Percentiles rank a stretch among this genome's conserved stretches.
Conservation (phyloP, 2,329 filamentous ascomycete genomes). For the Rhinocladiella similis region DNA sequence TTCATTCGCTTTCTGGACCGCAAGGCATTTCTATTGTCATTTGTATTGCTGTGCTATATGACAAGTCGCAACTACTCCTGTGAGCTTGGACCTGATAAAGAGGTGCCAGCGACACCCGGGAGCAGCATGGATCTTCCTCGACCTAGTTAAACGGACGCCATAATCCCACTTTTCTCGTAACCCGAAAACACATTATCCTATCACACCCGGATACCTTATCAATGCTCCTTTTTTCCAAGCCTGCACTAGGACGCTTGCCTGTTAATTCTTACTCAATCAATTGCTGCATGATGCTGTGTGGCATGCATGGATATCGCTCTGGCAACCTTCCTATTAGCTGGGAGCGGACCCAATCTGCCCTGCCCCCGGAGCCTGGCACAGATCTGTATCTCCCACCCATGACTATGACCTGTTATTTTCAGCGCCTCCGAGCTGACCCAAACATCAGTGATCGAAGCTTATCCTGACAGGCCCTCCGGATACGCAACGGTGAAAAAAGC, state of each 20-base stretch:
- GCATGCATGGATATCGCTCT: constrained; percentile 5
- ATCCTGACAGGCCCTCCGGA: constrained; percentile 10
- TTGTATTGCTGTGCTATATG: constrained; percentile 1
- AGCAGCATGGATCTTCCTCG: background rate
- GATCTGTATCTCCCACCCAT: constrained; percentile 13
- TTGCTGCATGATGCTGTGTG: constrained; percentile 11
- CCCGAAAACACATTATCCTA: constrained; percentile 3
- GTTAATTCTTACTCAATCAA: constrained; percentile 28
- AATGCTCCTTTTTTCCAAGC: constrained; percentile 6
- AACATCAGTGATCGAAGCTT: constrained; percentile 9
- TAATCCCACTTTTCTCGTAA: constrained; percentile 7
- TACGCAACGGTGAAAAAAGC: constrained; percentile 6
- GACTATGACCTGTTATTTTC: background rate
- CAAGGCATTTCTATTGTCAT: background rate
- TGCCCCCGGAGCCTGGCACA: background rate
- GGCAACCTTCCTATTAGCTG: constrained; percentile 8
- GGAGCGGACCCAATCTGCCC: constrained; percentile 5
- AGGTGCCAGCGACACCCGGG: background rate
- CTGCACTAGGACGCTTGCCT: constrained; percentile 7
- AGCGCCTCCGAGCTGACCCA: background rate
- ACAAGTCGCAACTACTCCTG: background rate
- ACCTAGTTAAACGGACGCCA: background rate
- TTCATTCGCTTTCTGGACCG: background rate
- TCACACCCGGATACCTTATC: constrained; percentile 19
- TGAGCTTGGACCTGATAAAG: constrained; percentile 2